Conservation (phyloP, 495 filamentous ascomycete species). For the Pseudevernia furfuracea region DNA sequence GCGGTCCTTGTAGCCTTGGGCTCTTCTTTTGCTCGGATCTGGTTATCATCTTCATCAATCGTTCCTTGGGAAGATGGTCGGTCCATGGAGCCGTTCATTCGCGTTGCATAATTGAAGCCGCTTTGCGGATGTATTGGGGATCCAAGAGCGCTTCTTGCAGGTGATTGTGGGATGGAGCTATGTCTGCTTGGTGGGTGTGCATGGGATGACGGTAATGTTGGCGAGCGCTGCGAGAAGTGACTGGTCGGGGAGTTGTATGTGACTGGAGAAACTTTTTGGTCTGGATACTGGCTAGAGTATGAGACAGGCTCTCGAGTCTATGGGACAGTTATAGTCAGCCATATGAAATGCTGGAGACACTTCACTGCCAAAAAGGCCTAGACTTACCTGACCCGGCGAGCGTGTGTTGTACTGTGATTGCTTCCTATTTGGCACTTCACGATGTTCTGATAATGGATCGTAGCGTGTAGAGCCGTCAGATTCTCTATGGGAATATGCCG, state of each 20-base stretch:
- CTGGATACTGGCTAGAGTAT: constrained; percentile 20
- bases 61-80: constrained; percentile 23
- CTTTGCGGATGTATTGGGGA: constrained; percentile 35
- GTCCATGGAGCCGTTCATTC: constrained; percentile 20
- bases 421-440: constrained; percentile 28
- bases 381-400: constrained; percentile 35
- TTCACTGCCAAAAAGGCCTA: constrained; percentile 10
- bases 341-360: constrained; percentile 18
- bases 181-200: constrained; percentile 40
- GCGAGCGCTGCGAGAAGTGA: constrained; percentile 25
- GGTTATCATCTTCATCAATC: constrained; percentile 36
- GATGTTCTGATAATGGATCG: constrained; percentile 40
- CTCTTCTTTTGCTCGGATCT: constrained; percentile 25
- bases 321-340: constrained; percentile 12
- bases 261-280: constrained; percentile 23
- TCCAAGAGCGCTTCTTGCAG: constrained; percentile 35
- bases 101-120: constrained; percentile 13
- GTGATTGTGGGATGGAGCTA: constrained; percentile 40
- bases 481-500: constrained; percentile 19
- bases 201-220: constrained; percentile 33
- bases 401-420: constrained; percentile 29
- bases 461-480: constrained; percentile 36
- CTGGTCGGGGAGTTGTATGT: constrained; percentile 25
- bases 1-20: constrained; percentile 60
- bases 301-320: constrained; percentile 22